Conservation (phyloP, 805 yeast species). For the Middelhovenomyces tepae region DNA sequence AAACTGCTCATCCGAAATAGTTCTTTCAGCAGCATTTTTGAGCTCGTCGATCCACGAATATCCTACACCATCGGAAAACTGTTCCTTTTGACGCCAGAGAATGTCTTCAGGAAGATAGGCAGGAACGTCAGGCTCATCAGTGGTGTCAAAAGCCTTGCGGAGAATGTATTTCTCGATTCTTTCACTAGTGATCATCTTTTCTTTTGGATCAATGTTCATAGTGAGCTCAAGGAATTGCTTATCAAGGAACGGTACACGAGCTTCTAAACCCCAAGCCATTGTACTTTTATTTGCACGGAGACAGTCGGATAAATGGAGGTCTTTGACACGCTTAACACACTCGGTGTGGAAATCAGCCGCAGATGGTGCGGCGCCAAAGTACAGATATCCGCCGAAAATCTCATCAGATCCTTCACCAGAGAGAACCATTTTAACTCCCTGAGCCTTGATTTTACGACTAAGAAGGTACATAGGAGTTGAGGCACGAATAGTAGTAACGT, state of each 20-base stretch:
- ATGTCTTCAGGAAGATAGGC: conserved; percentile 96
- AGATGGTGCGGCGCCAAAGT: conserved; percentile 94
- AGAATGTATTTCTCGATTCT: conserved; percentile 90
- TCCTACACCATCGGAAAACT: conserved; percentile 98
- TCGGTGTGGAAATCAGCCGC: conserved; percentile 91
- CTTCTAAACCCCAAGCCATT: conserved; percentile 99
- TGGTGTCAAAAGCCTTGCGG: conserved; percentile 95
- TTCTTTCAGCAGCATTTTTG: conserved; percentile 87
- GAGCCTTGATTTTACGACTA: conserved; percentile 96
- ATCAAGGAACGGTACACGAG: conserved; percentile 98
- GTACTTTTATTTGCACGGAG: conserved; percentile 98
- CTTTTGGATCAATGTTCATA: conserved; percentile 91
- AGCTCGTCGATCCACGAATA: conserved; percentile 98
- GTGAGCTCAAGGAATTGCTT: conserved; percentile 82
- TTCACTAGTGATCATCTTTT: conserved; percentile 75
- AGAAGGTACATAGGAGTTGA: conserved; percentile 98
- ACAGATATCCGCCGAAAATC: conserved; percentile 96
- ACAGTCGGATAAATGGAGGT: conserved; percentile 95
- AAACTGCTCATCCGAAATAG: conserved; percentile 82
- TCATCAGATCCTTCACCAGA: conserved; percentile 99
- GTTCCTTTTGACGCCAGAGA: conserved; percentile 99
- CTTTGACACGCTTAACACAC: conserved; percentile 91
- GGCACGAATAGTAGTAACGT: conserved; percentile 97
- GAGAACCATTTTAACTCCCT: conserved; percentile 98
- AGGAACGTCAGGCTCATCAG: conserved; percentile 63